Conservation (phyloP, 345 rosid species). For the Nasturtium officinale region DNA sequence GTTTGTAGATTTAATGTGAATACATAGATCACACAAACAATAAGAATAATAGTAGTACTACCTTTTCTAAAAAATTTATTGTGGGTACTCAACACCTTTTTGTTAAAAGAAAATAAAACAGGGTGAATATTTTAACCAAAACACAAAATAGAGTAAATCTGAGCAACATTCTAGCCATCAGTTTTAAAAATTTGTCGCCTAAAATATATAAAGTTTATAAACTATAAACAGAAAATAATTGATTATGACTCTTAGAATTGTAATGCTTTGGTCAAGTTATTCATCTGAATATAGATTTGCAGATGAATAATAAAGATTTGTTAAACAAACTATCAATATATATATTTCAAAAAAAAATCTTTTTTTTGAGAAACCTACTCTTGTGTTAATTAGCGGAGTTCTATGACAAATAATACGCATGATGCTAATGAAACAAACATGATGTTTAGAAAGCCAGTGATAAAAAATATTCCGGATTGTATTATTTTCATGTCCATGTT, state of each 20-base stretch:
- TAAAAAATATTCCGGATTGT: neutral
- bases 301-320: neutral
- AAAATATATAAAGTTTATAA: neutral
- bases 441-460: neutral
- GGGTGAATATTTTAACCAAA: neutral
- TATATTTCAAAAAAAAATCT: too few species aligned
- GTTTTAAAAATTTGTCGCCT: neutral
- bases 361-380: neutral
- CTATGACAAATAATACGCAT: neutral
- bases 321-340: too few species aligned
- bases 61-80: neutral
- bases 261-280: neutral
- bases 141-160: neutral
- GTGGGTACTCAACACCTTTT: neutral
- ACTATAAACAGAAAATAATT: neutral
- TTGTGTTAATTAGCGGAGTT: neutral
- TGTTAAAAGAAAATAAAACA: neutral
- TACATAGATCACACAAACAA: slow-evolving; percentile 8
- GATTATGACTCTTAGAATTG: neutral
- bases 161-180: neutral
- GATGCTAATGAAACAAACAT: neutral
- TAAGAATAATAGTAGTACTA: neutral
- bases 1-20: neutral
- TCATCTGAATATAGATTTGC: neutral
- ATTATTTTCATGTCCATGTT: neutral